Evolutionary conservation across 2,329 filamentous ascomycete genomes (phyloP).

Genomic region (Phaeosphaeriaceae sp.): DNA sequence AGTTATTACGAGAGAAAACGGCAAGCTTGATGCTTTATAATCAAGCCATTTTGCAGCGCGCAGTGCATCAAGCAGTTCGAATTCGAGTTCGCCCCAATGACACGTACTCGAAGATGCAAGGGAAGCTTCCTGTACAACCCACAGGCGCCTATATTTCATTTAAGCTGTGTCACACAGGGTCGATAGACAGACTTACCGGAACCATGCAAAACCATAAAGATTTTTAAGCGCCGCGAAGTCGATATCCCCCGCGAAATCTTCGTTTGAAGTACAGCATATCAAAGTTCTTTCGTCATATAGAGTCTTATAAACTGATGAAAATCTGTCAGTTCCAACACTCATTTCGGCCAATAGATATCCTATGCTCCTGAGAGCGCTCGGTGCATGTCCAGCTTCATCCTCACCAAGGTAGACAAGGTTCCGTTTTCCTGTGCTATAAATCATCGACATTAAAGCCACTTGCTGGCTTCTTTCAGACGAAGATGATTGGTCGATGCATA

Average conservation of each 20-base stretch:
- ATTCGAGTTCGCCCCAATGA: background rate
- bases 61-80: background rate
- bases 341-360: background rate
- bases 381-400: background rate
- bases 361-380: background rate
- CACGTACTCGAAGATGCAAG: background rate
- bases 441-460: background rate
- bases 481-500: conserved; percentile 1
- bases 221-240: background rate
- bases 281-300: background rate
- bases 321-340: background rate
- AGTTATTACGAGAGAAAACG: background rate
- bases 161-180: background rate
- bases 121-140: background rate
- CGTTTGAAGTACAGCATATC: background rate
- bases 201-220: background rate
- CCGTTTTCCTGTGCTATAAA: background rate
- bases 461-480: background rate
- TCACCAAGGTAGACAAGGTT: conserved; percentile 6
- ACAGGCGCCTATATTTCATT: background rate
- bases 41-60: background rate
- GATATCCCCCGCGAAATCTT: background rate
- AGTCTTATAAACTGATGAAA: background rate
- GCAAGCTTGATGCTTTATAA: background rate
- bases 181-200: background rate